A percentile compares a stretch with the other conserved stretches of the same genome.
These are phyloP conservation scores for Ophiocordyceps camponoti-saundersi DNA, from an alignment of 2,329 filamentous ascomycete species.

Conservation along the genomic window DNA sequence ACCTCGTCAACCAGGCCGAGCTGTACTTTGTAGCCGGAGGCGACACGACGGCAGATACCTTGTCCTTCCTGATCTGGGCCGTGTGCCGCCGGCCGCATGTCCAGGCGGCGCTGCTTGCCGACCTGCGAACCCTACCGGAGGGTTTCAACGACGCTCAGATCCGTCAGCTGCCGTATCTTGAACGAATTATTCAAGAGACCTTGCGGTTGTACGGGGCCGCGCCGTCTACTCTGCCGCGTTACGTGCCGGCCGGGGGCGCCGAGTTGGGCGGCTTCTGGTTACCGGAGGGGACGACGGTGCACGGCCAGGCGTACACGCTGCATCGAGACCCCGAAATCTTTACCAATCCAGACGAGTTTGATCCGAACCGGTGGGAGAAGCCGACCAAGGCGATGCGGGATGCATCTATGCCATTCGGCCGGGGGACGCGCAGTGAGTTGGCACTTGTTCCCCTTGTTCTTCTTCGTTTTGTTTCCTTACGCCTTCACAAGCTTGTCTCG, in stretches of 20 bases:
- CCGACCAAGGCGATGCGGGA: constrained; percentile 22
- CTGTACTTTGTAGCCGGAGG: constrained; percentile 28
- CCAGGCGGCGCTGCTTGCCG: constrained; percentile 13
- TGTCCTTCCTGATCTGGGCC: constrained; percentile 27
- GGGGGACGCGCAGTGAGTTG: constrained; percentile 22
- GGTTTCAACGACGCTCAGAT: constrained; percentile 5
- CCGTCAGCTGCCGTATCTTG: constrained; percentile 18
- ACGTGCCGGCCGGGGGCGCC: constrained; percentile 20
- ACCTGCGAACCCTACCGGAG: constrained; percentile 15
- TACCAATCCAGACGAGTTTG: constrained; percentile 4
- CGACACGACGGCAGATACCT: constrained; percentile 28
- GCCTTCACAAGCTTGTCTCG: constrained; percentile 24
- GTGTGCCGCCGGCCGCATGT: constrained; percentile 14
- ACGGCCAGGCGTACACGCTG: constrained; percentile 25
- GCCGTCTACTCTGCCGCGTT: constrained; percentile 20
- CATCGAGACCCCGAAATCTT: constrained; percentile 23
- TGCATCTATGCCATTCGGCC: constrained; percentile 32
- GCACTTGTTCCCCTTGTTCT: background rate
- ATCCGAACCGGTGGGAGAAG: constrained; percentile 20
- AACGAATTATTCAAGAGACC: constrained; percentile 25
- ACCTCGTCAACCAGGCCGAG: constrained; percentile 10
- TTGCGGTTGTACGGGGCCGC: constrained; percentile 24
- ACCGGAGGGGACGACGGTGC: constrained; percentile 18
- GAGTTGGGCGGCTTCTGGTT: constrained; percentile 20
- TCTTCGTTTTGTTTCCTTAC: background rate